Base-by-base conservation (phyloP, 1,284 basidiomycete genomes). In the Takashimella koratensis region DNA sequence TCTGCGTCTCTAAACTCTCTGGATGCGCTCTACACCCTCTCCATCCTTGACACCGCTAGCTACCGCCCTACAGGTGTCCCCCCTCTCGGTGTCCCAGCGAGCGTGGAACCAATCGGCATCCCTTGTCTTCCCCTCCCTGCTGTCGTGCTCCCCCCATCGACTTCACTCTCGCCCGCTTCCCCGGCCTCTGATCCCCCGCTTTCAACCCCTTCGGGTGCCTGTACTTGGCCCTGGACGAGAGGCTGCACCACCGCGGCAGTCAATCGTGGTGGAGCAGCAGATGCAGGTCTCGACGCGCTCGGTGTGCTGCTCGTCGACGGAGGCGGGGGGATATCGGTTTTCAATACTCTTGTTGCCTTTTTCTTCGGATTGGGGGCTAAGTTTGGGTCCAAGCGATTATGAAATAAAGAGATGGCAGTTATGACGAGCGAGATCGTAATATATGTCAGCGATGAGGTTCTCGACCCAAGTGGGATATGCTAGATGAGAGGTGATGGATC, bases 351-450 rank as follows among this genome's bases (percentile, higher is more conserved):
- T 1, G 71, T 71, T 3, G 68, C 60, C 60, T 77, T 77, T 56
- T 72, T 74, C 55, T 74, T 72, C 1, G 76, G 76, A 44, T 75
- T 74, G 3, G 76, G 76, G 2, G 76, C 76, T 77, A 47, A 10
- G 30, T 12, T 26, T 44, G 3, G 26, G n/a, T n/a, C n/a, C n/a
- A n/a, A 20, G 20, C 16, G 19, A 16, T 8, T 22, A 13, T 3
- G 11, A 39, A 22, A 19, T 46, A 52, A 47, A 49, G 40, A 42
- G 41, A 26, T 40, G n/a, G n/a, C n/a, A n/a, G n/a, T n/a, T n/a
- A n/a, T n/a, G n/a, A n/a, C n/a, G n/a, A n/a, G n/a, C n/a, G n/a
- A n/a, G n/a, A n/a, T n/a, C n/a, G n/a, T n/a, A n/a, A n/a, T n/a
- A n/a, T n/a, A n/a, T n/a, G n/a, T n/a, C n/a, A n/a, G n/a, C n/a